A percentile compares a stretch with the other conserved stretches of the same genome.
phyloP scores from a whole-genome alignment of 2,329 filamentous ascomycete species.

The Cordyceps militaris region DNA sequence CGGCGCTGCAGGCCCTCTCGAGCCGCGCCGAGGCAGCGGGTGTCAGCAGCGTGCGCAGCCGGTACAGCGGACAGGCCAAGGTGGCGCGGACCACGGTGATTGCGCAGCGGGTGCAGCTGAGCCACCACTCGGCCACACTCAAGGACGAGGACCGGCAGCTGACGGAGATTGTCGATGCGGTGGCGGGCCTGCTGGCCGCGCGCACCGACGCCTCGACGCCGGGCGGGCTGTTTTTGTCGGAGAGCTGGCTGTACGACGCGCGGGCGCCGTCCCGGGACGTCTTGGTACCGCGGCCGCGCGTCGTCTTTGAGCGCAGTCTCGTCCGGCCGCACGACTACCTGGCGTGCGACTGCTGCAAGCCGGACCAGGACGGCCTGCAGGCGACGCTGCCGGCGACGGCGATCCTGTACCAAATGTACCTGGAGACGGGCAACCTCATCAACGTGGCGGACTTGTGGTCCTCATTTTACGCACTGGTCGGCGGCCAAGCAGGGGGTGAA shows the following conservation, averaged over 20 bases:
- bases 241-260: slow-evolving; percentile 70
- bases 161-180: slow-evolving; percentile 55
- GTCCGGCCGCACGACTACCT: slow-evolving; percentile 71
- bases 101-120: slow-evolving; percentile 73
- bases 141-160: slow-evolving; percentile 65
- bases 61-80: slow-evolving; percentile 64
- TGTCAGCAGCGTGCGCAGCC: slow-evolving; percentile 59
- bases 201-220: slow-evolving; percentile 20
- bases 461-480: slow-evolving; percentile 62
- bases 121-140: slow-evolving; percentile 63
- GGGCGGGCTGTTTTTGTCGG: slow-evolving; percentile 52
- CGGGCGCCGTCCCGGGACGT: slow-evolving; percentile 63
- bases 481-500: slow-evolving; percentile 33
- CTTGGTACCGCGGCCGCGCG: slow-evolving; percentile 66
- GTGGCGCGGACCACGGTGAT: slow-evolving; percentile 71
- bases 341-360: slow-evolving; percentile 59
- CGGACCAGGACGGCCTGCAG: slow-evolving; percentile 41
- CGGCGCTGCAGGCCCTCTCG: slow-evolving; percentile 40
- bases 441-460: slow-evolving; percentile 76
- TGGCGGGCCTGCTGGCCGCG: slow-evolving; percentile 22
- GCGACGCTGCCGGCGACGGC: slow-evolving; percentile 62
- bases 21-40: slow-evolving; percentile 36
- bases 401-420: slow-evolving; percentile 71
- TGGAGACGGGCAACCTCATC: slow-evolving; percentile 68
- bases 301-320: slow-evolving; percentile 64